A percentile compares a stretch with the other conserved stretches of the same genome.
Conservation (phyloP, 2,329 filamentous ascomycete genomes). For the Cercospora citrullina region DNA sequence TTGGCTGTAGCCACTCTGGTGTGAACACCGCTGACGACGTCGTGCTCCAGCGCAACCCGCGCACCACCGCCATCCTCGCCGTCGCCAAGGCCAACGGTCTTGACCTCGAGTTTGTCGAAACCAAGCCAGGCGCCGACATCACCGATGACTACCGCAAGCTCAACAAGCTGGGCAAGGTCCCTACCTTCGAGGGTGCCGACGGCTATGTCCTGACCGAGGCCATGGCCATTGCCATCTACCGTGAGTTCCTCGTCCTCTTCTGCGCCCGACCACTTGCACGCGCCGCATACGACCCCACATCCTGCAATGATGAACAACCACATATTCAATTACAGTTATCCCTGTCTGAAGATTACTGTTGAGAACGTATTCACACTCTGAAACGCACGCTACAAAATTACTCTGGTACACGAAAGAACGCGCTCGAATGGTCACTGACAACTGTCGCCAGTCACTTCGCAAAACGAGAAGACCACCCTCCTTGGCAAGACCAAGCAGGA, state of each 20-base stretch:
- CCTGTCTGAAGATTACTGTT: constrained; percentile 96
- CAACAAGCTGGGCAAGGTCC: constrained; percentile 87
- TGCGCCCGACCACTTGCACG: background rate
- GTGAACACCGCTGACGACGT: constrained; percentile 9
- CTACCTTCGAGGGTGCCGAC: constrained; percentile 88
- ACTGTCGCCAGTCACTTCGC: constrained; percentile 75
- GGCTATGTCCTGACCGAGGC: constrained; percentile 85
- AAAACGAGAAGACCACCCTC: constrained; percentile 99
- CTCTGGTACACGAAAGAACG: background rate
- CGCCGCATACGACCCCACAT: constrained; percentile 11
- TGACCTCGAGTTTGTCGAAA: constrained; percentile 81
- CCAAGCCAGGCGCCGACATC: constrained; percentile 63
- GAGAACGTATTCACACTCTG: constrained; percentile 83
- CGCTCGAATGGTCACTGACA: background rate
- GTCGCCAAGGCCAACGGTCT: constrained; percentile 97
- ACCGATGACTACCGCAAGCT: constrained; percentile 77
- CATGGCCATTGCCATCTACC: constrained; percentile 95
- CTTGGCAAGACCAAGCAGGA: constrained; percentile 99
- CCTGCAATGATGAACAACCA: constrained; percentile 69
- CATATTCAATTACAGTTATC: constrained; percentile 72
- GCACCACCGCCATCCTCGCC: constrained; percentile 82
- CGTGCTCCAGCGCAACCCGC: constrained; percentile 72
- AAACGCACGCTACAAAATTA: constrained; percentile 40
- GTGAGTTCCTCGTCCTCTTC: constrained; percentile 61
- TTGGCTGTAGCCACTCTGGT: background rate